phyloP scores from a whole-genome alignment of 1,139 yeast species.

The Debaryomycetaceae sp. region DNA sequence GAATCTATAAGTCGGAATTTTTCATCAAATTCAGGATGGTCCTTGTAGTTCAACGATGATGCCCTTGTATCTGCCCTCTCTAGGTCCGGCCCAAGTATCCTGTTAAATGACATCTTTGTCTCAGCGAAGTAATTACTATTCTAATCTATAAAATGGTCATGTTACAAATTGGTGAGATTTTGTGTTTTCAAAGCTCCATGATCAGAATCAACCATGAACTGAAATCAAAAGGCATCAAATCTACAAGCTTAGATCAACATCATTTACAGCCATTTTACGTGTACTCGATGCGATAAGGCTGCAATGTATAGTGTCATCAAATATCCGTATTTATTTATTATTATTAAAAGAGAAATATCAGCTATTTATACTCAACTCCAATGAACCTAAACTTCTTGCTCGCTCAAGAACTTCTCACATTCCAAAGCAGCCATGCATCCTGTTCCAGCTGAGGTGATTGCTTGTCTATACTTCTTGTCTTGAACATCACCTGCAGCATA shows the following conservation, averaged over 20 bases:
- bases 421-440: constrained; percentile 99
- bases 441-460: constrained; percentile 97
- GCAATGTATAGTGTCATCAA: too few species aligned
- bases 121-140: neutral
- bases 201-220: too few species aligned
- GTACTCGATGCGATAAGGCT: too few species aligned
- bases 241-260: too few species aligned
- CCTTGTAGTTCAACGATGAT: constrained; percentile 22
- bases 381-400: constrained; percentile 48
- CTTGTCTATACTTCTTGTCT: constrained; percentile 96
- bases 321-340: too few species aligned
- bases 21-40: constrained; percentile 42
- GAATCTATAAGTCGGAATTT: constrained; percentile 32
- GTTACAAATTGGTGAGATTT: too few species aligned
- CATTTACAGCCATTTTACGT: too few species aligned
- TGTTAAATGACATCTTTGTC: constrained; percentile 34
- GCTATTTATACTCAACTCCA: too few species aligned
- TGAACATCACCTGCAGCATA: constrained; percentile 99
- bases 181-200: too few species aligned
- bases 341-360: too few species aligned
- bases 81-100: constrained; percentile 24
- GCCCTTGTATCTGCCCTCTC: constrained; percentile 18
- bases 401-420: constrained; percentile 80
- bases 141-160: too few species aligned
- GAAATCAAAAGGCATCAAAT: too few species aligned